phyloP scores from a whole-genome alignment of 129 eudicot species.

The Kitagawia praeruptora region DNA sequence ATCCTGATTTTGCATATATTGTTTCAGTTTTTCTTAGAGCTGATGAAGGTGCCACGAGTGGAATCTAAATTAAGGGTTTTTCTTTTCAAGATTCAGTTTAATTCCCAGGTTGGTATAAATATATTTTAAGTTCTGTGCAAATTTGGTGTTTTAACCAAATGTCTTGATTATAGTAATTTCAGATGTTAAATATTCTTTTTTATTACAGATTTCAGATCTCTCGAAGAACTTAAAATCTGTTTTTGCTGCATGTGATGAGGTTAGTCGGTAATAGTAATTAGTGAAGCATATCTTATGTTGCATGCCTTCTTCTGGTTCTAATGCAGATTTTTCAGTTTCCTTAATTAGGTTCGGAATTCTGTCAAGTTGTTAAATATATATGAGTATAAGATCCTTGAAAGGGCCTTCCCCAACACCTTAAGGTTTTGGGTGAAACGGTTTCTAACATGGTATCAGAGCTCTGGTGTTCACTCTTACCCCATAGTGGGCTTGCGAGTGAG shows the following conservation, averaged over 20 bases:
- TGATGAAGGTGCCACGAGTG: conserved; percentile 97
- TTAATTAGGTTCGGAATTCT: conserved; percentile 78
- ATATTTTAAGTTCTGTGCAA: conserved; percentile 4
- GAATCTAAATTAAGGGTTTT: conserved; percentile 90
- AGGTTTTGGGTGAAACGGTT: too few species aligned
- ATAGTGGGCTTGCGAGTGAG: too few species aligned
- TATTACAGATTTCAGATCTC: conserved; percentile 71
- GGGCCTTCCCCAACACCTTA: too few species aligned
- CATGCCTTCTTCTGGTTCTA: conserved; percentile 12
- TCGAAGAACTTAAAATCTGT: conserved; percentile 74
- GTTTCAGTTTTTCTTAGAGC: conserved; percentile 79
- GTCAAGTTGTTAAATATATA: too few species aligned
- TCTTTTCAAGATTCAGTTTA: conserved; percentile 88
- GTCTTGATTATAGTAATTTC: neutral
- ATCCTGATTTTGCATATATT: conserved; percentile 6
- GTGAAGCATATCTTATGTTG: conserved; percentile 12
- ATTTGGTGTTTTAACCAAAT: conserved; percentile 1
- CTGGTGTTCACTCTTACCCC: too few species aligned
- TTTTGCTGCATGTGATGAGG: conserved; percentile 85
- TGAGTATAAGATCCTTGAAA: too few species aligned
- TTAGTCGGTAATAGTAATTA: conserved; percentile 13
- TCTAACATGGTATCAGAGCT: too few species aligned
- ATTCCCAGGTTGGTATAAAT: conserved; percentile 49
- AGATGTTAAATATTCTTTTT: conserved; percentile 16
- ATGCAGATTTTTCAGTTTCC: conserved; percentile 9